Evolutionary conservation across 768 basidiomycete species (phyloP).

Genomic region (Sistotremastrum suecicum): DNA sequence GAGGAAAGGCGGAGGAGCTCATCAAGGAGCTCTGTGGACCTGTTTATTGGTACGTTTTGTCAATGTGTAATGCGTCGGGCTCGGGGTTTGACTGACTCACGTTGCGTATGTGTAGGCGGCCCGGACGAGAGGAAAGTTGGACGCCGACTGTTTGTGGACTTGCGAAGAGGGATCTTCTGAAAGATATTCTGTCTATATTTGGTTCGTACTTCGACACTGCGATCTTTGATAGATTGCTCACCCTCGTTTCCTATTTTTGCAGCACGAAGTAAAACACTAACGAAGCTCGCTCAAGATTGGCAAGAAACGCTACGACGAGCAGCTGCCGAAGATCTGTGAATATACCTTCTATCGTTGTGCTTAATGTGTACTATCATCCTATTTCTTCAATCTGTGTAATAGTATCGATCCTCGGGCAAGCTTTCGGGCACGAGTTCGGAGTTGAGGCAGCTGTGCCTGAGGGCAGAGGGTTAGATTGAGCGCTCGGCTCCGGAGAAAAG

Average conservation of each 20-base stretch:
- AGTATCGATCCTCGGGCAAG: too few relatives aligned
- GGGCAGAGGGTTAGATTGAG: too few relatives aligned
- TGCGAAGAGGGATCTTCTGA: slow-evolving; percentile 68
- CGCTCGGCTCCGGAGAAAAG: too few relatives aligned
- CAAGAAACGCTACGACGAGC: slow-evolving; percentile 44
- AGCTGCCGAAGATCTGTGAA: slow-evolving; percentile 3
- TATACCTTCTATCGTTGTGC: background rate
- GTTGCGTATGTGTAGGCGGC: slow-evolving; percentile 36
- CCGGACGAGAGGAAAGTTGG: slow-evolving; percentile 52
- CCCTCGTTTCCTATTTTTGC: slow-evolving; percentile 4
- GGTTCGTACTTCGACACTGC: slow-evolving; percentile 30
- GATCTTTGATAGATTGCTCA: background rate
- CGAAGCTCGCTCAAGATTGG: slow-evolving; percentile 68
- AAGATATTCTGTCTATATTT: slow-evolving; percentile 66
- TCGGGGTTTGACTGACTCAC: slow-evolving; percentile 1
- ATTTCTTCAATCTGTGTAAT: too few relatives aligned
- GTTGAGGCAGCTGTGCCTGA: too few relatives aligned
- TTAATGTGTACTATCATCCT: too few relatives aligned
- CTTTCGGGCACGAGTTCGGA: too few relatives aligned
- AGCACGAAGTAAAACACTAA: slow-evolving; percentile 66
- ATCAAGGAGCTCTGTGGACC: slow-evolving; percentile 85
- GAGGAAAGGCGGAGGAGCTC: slow-evolving; percentile 81
- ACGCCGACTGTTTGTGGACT: slow-evolving; percentile 53
- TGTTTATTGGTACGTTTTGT: slow-evolving; percentile 60
- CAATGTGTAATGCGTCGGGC: background rate